A percentile compares a stretch with the other conserved stretches of the same genome.
Conservation (phyloP, 2,329 filamentous ascomycete species). For the Exserohilum rostratum region DNA sequence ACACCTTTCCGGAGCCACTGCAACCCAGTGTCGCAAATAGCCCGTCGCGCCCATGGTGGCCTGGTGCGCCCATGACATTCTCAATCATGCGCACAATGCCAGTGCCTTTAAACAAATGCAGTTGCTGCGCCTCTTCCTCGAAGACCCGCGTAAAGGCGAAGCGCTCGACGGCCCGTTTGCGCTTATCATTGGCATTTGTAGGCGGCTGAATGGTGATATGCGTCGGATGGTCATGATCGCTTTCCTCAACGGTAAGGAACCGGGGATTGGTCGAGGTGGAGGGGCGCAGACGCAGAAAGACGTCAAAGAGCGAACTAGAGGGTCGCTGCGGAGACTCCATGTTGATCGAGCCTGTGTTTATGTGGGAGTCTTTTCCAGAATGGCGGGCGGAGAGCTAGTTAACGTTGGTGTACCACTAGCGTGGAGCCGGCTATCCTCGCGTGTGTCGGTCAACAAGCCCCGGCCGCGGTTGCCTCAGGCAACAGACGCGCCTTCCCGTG, state of each 20-base stretch:
- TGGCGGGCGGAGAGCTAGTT: slow-evolving; percentile 7
- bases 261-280: slow-evolving; percentile 53
- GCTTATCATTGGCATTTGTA: slow-evolving; percentile 78
- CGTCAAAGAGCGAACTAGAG: slow-evolving; percentile 75
- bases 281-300: slow-evolving; percentile 78
- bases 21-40: slow-evolving; percentile 90
- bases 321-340: slow-evolving; percentile 48
- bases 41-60: slow-evolving; percentile 83
- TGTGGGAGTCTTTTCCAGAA: neutral
- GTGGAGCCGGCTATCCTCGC: slow-evolving; percentile 12
- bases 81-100: slow-evolving; percentile 77
- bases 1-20: slow-evolving; percentile 93
- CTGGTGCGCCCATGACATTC: slow-evolving; percentile 75
- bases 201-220: slow-evolving; percentile 65
- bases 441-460: slow-evolving; percentile 22
- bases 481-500: slow-evolving; percentile 11
- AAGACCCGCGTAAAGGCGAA: slow-evolving; percentile 96
- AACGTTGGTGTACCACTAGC: slow-evolving; percentile 11
- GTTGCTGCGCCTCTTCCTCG: slow-evolving; percentile 80
- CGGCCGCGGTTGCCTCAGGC: slow-evolving; percentile 19
- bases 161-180: slow-evolving; percentile 86
- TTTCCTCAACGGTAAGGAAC: slow-evolving; percentile 77
- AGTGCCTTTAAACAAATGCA: slow-evolving; percentile 84
- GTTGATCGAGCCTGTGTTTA: slow-evolving; percentile 13
- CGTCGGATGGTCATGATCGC: slow-evolving; percentile 48